Evolutionary conservation across 345 rosid species (phyloP).

Genomic region (Euphorbia pulcherrima): DNA sequence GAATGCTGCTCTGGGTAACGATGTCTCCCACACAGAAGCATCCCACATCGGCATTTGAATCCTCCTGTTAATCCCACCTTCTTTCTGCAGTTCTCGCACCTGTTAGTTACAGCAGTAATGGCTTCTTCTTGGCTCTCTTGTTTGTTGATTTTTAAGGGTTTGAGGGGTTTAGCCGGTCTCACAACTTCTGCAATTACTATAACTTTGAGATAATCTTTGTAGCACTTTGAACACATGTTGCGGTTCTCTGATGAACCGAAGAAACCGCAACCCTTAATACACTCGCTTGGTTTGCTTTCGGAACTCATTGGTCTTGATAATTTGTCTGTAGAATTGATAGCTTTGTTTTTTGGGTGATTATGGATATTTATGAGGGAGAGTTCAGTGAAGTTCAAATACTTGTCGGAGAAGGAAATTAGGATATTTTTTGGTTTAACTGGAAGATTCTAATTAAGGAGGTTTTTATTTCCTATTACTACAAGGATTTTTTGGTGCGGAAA

Average conservation of each 20-base stretch:
- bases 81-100: slow-evolving; percentile 22
- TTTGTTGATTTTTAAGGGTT: neutral
- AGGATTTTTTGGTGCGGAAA: no score
- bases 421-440: neutral
- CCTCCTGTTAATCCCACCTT: slow-evolving; percentile 24
- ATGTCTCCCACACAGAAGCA: slow-evolving; percentile 28
- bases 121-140: neutral
- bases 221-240: slow-evolving; percentile 35
- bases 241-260: slow-evolving; percentile 19
- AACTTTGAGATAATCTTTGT: slow-evolving; percentile 19
- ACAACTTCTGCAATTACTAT: neutral
- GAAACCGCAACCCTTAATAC: slow-evolving; percentile 28
- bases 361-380: neutral
- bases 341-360: no score
- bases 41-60: slow-evolving; percentile 30
- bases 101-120: no score
- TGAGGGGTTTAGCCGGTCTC: neutral
- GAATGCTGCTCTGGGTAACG: slow-evolving; percentile 35
- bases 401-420: neutral
- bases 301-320: neutral
- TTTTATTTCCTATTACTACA: neutral
- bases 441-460: neutral
- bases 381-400: neutral
- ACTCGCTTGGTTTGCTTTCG: neutral
- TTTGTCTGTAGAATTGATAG: no score